These are phyloP conservation scores for Vigna hirtella DNA, from an alignment of 306 rosid genomes.

Conservation along the genomic window DNA sequence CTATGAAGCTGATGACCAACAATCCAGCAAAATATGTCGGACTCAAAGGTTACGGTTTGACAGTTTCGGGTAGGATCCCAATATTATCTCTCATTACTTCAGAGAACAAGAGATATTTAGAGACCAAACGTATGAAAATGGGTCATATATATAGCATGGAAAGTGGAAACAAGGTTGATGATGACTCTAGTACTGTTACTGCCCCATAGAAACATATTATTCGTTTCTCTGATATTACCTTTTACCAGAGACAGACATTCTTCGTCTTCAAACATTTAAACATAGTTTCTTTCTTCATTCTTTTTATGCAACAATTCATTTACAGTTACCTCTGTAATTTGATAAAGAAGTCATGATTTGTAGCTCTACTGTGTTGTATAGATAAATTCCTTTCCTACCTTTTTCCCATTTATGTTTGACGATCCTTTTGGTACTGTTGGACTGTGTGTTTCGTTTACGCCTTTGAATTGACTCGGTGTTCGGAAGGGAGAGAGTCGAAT, in stretches of 20 bases:
- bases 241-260: not conserved
- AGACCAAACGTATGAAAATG: constrained; percentile 83
- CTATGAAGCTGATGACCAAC: constrained; percentile 92
- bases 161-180: constrained; percentile 40
- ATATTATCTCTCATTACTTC: constrained; percentile 70
- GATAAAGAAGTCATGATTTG: not conserved
- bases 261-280: constrained; percentile 1
- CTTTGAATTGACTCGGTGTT: not conserved
- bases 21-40: constrained; percentile 86
- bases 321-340: not conserved
- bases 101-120: constrained; percentile 76
- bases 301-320: not conserved
- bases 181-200: constrained; percentile 44
- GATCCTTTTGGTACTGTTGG: not conserved
- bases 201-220: constrained; percentile 18
- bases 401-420: not conserved
- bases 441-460: no score
- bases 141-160: constrained; percentile 69
- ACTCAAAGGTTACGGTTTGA: constrained; percentile 85
- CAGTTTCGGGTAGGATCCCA: constrained; percentile 78
- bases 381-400: not conserved
- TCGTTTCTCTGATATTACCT: constrained; percentile 32
- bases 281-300: constrained; percentile 29
- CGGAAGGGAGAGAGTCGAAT: not conserved
- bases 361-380: not conserved